Base-by-base conservation (phyloP, 2,329 filamentous ascomycete species). In the Lachnellula subtilissima region DNA sequence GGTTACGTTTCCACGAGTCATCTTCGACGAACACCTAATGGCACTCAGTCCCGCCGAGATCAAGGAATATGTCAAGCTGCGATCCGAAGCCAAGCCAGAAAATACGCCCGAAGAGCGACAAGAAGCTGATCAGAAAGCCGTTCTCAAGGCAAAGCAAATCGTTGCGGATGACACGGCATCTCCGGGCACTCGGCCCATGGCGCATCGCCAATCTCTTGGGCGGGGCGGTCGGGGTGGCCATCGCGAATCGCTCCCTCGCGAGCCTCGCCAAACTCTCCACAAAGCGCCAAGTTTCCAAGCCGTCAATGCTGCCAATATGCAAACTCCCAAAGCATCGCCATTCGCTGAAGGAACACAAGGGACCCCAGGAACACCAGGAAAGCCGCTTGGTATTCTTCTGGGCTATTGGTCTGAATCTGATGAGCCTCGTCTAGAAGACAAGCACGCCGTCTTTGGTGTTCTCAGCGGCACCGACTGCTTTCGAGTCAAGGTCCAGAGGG, bases 381-480 rank as follows among this genome's bases (percentile, higher is more conserved):
- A 65, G 40, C 60, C 63, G 23, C 58, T 57, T 22, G 68, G 67
- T 17, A 62, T 70, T 12, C 57, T 85, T 2, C 68, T 87, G 2
- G 84, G 84, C 0, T 79, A 77, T 64, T 87, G 84, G 84, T 75
- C 73, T 52, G 75, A 77, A 12, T 86, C 82, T 0, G 77, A 73
- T 35, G 77, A 80, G 50, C 42, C 66, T 0, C 69, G 76, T 2
- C 66, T 72, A 2, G 70, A 71, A 12, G 76, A 86, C 64, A 81
- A 82, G 52, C 83, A 86, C 62, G 84, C 83, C 0, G 81, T 86
- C 0, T 83, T 81, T 53, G 84, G 84, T 3, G 84, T 86, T 11
- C 69, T 86, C 0, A 82, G 82, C 0, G 77, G 78, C 17, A 84
- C 84, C 54, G 82, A 85, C 60, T 85, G 84, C 77, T 86, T 87